phyloP scores from a whole-genome alignment of 805 yeast genomes.

The Peterozyma xylosa region DNA sequence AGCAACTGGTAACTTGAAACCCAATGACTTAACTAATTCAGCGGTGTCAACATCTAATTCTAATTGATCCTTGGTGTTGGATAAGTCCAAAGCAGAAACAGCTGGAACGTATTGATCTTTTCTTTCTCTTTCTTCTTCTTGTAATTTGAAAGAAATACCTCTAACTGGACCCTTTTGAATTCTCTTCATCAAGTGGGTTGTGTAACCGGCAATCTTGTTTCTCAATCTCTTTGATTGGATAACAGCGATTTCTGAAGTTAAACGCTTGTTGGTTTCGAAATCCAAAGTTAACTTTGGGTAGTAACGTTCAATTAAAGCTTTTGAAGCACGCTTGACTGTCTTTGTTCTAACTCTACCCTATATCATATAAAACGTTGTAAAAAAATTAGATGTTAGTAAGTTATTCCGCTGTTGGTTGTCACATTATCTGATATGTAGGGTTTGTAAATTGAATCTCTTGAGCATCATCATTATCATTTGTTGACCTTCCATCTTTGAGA shows the following conservation, averaged over 20 bases:
- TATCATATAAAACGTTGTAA: slow-evolving; percentile 3
- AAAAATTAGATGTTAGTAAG: neutral
- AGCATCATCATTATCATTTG: slow-evolving; percentile 10
- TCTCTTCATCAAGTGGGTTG: slow-evolving; percentile 99
- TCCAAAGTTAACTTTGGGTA: slow-evolving; percentile 99
- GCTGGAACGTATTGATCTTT: slow-evolving; percentile 99
- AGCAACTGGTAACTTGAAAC: slow-evolving; percentile 81
- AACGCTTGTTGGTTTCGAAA: slow-evolving; percentile 99
- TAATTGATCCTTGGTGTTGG: slow-evolving; percentile 92
- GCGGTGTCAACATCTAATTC: slow-evolving; percentile 97
- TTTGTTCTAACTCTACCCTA: slow-evolving; percentile 99
- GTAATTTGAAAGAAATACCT: slow-evolving; percentile 99
- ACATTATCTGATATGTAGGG: neutral
- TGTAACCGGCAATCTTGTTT: slow-evolving; percentile 99
- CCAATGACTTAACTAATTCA: slow-evolving; percentile 88
- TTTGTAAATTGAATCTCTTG: neutral
- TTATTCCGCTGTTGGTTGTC: no score
- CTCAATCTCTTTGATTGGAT: slow-evolving; percentile 99
- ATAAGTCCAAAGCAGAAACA: slow-evolving; percentile 98
- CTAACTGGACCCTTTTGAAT: slow-evolving; percentile 99
- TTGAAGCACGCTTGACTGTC: slow-evolving; percentile 99
- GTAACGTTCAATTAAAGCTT: slow-evolving; percentile 98
- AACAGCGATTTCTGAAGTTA: slow-evolving; percentile 96
- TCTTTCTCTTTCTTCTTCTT: slow-evolving; percentile 99
- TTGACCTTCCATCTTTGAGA: no score